These are phyloP conservation scores for Salix viminalis DNA, from an alignment of 345 rosid genomes.

Conservation along the genomic window DNA sequence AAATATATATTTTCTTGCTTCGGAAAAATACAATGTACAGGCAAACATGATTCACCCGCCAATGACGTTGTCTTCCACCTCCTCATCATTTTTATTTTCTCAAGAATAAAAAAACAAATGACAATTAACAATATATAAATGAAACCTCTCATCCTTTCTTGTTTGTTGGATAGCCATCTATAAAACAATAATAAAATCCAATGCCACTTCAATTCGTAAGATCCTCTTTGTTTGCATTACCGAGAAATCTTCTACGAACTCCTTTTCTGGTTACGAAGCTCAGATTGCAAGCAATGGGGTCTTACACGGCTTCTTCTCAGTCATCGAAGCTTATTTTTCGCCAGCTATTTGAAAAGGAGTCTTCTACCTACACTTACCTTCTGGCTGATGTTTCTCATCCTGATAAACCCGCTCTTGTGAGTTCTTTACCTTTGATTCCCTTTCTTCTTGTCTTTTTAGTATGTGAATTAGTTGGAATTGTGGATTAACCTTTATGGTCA, in stretches of 20 bases:
- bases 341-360: conserved; percentile 87
- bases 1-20: too few relatives aligned
- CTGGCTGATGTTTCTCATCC: conserved; percentile 85
- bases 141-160: too few relatives aligned
- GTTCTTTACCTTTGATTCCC: neutral
- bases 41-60: too few relatives aligned
- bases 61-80: too few relatives aligned
- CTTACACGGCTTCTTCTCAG: neutral
- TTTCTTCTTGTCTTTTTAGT: neutral
- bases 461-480: too few relatives aligned
- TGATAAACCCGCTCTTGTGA: conserved; percentile 80
- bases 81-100: too few relatives aligned
- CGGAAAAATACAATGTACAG: too few relatives aligned
- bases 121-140: too few relatives aligned
- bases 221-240: neutral
- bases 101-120: too few relatives aligned
- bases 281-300: neutral
- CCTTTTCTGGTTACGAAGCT: neutral
- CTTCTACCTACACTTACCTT: conserved; percentile 81
- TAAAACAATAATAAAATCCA: too few relatives aligned
- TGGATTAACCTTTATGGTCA: too few relatives aligned
- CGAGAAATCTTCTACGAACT: neutral
- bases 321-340: conserved; percentile 67
- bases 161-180: too few relatives aligned
- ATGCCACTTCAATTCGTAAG: neutral